Evolutionary conservation across 495 filamentous ascomycete species (phyloP).

Genomic region (Lasiosphaeria ovina): DNA sequence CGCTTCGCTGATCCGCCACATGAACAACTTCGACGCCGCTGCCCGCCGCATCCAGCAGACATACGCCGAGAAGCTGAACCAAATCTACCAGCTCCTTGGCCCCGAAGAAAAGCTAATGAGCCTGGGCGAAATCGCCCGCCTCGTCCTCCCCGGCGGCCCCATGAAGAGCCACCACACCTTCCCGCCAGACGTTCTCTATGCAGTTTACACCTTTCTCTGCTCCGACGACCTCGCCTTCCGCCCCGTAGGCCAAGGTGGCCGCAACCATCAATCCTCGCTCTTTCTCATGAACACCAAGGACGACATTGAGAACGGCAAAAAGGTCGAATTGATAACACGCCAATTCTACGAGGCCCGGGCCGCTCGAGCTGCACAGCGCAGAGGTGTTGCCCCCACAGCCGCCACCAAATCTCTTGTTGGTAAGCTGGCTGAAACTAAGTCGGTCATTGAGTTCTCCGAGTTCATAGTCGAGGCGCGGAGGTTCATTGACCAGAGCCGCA

Average conservation of each 20-base stretch:
- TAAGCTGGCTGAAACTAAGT: neutral
- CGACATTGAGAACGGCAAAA: constrained; percentile 27
- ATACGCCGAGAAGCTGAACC: constrained; percentile 52
- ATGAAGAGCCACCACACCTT: constrained; percentile 46
- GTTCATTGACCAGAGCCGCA: constrained; percentile 66
- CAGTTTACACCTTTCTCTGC: constrained; percentile 62
- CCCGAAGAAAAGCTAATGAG: constrained; percentile 54
- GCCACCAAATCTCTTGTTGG: neutral
- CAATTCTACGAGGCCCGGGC: constrained; percentile 25
- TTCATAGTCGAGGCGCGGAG: constrained; percentile 67
- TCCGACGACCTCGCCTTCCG: constrained; percentile 54
- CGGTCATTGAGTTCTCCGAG: constrained; percentile 12
- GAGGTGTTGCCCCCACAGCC: no score
- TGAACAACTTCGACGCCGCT: constrained; percentile 50
- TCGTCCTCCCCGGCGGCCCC: constrained; percentile 44
- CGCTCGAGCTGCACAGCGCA: neutral
- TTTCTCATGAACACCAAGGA: constrained; percentile 36
- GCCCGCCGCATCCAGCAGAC: constrained; percentile 52
- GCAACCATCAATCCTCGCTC: constrained; percentile 36
- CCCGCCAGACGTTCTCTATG: constrained; percentile 56
- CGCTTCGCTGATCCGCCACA: constrained; percentile 47
- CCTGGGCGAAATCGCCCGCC: constrained; percentile 62
- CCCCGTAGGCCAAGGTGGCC: constrained; percentile 30
- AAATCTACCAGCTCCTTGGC: constrained; percentile 46
- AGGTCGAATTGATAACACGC: constrained; percentile 34